A percentile compares a stretch with the other conserved stretches of the same genome.
phyloP scores from a whole-genome alignment of 225 moss, liverwort and hornwort species.

The Antitrichia curtipendula region DNA sequence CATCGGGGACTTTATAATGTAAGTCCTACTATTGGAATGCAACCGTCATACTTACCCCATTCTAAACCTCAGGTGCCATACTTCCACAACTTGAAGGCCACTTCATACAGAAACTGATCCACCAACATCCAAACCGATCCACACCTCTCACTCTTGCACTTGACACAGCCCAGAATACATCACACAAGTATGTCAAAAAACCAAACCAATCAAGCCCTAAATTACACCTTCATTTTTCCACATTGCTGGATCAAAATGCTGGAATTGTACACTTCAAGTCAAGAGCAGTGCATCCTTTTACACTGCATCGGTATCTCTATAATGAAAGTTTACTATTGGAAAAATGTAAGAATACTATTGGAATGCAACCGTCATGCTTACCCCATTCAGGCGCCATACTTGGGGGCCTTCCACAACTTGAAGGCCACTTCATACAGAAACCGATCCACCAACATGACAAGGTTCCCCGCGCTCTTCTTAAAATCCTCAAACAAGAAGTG shows the following conservation, averaged over 20 bases:
- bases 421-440: constrained; percentile 89
- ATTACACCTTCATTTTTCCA: neutral
- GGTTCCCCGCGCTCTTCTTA: constrained; percentile 60
- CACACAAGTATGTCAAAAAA: neutral
- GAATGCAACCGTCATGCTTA: neutral
- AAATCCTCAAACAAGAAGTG: constrained; percentile 54
- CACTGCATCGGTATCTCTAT: neutral
- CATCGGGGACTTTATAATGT: neutral
- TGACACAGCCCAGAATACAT: neutral
- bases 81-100: too few species aligned
- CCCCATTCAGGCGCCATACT: constrained; percentile 61
- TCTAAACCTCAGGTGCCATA: constrained; percentile 33
- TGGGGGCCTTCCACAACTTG: constrained; percentile 95
- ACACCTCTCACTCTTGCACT: neutral
- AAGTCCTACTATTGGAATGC: neutral
- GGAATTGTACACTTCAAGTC: neutral
- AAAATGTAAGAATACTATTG: too few species aligned
- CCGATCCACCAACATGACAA: constrained; percentile 67
- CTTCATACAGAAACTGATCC: too few species aligned
- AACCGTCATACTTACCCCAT: neutral
- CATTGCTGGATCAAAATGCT: neutral
- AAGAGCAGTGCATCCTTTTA: neutral
- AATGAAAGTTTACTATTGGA: too few species aligned
- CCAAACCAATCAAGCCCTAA: neutral
- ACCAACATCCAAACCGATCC: too few species aligned